These are phyloP conservation scores for Rhinocladiella similis DNA, from an alignment of 2,329 filamentous ascomycete genomes.

Conservation along the genomic window DNA sequence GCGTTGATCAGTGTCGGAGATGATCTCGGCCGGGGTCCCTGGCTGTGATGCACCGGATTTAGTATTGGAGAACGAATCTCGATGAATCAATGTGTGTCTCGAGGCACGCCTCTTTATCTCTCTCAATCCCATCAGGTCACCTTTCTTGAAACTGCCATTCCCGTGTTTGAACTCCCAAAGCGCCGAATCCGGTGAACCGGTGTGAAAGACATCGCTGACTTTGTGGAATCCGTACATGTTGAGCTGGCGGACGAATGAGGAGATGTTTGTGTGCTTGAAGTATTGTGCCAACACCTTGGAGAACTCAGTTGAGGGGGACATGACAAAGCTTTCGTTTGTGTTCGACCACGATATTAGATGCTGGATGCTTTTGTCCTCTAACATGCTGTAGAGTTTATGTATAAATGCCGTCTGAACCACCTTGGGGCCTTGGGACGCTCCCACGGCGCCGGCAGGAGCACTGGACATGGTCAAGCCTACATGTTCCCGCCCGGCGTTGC, in stretches of 20 bases:
- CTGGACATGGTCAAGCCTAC: slow-evolving; percentile 13
- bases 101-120: slow-evolving; percentile 96
- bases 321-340: slow-evolving; percentile 95
- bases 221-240: slow-evolving; percentile 99
- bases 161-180: slow-evolving; percentile 99
- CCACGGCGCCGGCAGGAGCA: slow-evolving; percentile 41
- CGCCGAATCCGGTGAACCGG: slow-evolving; percentile 86
- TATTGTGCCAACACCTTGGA: slow-evolving; percentile 98
- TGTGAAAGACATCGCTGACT: slow-evolving; percentile 98
- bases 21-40: slow-evolving; percentile 79
- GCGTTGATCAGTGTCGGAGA: slow-evolving; percentile 77
- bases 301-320: slow-evolving; percentile 96
- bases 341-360: slow-evolving; percentile 96
- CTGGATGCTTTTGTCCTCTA: slow-evolving; percentile 89
- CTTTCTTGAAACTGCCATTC: slow-evolving; percentile 93
- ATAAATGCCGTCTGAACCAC: slow-evolving; percentile 98
- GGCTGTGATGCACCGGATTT: slow-evolving; percentile 76
- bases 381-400: slow-evolving; percentile 98
- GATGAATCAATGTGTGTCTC: slow-evolving; percentile 86
- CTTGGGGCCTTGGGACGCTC: slow-evolving; percentile 82
- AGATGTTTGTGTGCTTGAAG: slow-evolving; percentile 99
- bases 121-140: slow-evolving; percentile 83
- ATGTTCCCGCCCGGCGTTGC: slow-evolving; percentile 32
- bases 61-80: slow-evolving; percentile 79
- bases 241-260: slow-evolving; percentile 93